Evolutionary conservation across 2,329 filamentous ascomycete genomes (phyloP), one percentile per base, ranked within the genome.

Genomic region (Diplodia seriata): DNA sequence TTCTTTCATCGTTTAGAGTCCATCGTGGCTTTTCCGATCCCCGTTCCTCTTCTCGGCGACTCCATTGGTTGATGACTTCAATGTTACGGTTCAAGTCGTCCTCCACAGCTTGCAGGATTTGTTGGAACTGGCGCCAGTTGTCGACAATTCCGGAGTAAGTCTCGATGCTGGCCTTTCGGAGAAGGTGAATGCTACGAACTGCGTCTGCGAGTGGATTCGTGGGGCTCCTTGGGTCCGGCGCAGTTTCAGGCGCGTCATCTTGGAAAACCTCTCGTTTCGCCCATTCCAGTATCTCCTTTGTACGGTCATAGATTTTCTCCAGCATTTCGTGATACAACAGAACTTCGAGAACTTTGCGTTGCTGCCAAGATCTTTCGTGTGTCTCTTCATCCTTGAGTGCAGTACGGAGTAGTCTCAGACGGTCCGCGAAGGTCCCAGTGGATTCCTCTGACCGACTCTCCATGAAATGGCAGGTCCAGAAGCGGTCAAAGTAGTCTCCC

Each of bases 1-100:
- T 76, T 20, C 71, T 70, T 67, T 79, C 76, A 40, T 78, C 75
- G 11, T 70, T 74, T 0, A 70, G 70, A 0, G 76, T 77, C 77
- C 76, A 78, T 1, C 76, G 73, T 0, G 76, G 76, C 20, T 66
- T 64, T 64, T 76, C 72, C 53, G 62, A 59, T 6, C 72, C 73
- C 1, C 74, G 73, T 0, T 74, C 72, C 11, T 70, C 71, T 23
- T 77, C 76, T 1, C 76, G 72, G 0, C 62, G 51, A 2, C 68
- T 72, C 75, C 74, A 78, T 36, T 71, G 71, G 6, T 71, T 65
- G 8, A 76, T 71, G 1, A 66, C 54, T 2, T 70, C 56, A 7
- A 74, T 40, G 3, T 69, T 66, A 18, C 71, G 70, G 15, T 26
- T 61, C 11, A 75, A 68, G 31, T 70, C 67, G 33, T 74, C 70